Base-by-base conservation (phyloP, 306 rosid species). In the Arachis stenosperma region DNA sequence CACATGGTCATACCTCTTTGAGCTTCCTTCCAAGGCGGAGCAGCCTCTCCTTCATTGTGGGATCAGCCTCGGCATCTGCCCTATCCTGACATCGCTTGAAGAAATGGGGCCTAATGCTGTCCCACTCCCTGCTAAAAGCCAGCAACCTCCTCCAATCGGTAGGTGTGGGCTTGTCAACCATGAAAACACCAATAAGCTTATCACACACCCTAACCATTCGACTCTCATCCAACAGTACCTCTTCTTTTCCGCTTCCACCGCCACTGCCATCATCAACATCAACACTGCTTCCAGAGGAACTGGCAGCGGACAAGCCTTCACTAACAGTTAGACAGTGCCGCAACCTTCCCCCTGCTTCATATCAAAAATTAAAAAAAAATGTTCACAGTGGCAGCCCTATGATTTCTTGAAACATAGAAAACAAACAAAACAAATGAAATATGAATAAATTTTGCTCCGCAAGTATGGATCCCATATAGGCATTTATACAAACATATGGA, bases 81-180 rank as follows among this genome's bases (percentile, higher is more conserved):
- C 83, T 89, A 60, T 86, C 88, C 17, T 78, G 76, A 69, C 96
- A 88, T 4, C 87, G 80, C 0, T 43, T 71, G 36, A 77, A 94
- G 75, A 94, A 94, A 78, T 91, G 99, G 2, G 95, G 93, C 67
- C 93, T 86, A 8, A 94, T 82, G 61, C 40, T 80, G 73, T 75
- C 57, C 99, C 96, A 94, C 63, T 84, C 88, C 85, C 73, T 89
- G 77, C 97, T 94, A 76, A 91, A 94, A 78, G 95, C 96, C 7
- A 94, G 71, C 79, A 94, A 81, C 54, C 85, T 86, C 75, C 96
- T 88, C 98, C 97, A 94, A 64, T 94, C 95, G 10, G 89, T 78
- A 39, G 97, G 85, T 43, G 90, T 84, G 40, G 97, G 90, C 81
- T 91, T 94, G 77, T 94, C 99, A 44, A 91, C 94, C 88, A 89